These are phyloP conservation scores for Gentiana macrophylla DNA, from an alignment of 257 asterid genomes.

Conservation along the genomic window DNA sequence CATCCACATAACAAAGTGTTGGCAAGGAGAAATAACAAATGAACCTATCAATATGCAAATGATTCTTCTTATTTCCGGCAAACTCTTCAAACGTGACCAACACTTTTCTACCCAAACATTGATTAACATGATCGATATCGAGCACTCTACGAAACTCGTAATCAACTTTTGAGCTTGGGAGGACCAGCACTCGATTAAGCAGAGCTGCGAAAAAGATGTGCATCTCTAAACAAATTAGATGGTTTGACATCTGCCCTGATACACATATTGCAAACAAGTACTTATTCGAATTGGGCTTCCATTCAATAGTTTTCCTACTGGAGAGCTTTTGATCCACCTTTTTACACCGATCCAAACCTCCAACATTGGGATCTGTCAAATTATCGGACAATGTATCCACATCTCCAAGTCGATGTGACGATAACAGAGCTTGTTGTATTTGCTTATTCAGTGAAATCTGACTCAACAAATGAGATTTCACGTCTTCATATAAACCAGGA, in stretches of 20 bases:
- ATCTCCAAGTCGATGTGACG: slow-evolving; percentile 45
- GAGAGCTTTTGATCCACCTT: slow-evolving; percentile 58
- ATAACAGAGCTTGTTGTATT: slow-evolving; percentile 59
- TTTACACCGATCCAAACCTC: slow-evolving; percentile 43
- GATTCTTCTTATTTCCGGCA: slow-evolving; percentile 45
- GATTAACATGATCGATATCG: slow-evolving; percentile 75
- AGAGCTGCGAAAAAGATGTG: slow-evolving; percentile 92
- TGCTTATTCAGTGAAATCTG: slow-evolving; percentile 68
- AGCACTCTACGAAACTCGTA: slow-evolving; percentile 62
- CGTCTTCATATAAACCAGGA: slow-evolving; percentile 27
- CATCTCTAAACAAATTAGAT: slow-evolving; percentile 90
- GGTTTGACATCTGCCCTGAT: slow-evolving; percentile 97
- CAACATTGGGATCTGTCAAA: slow-evolving; percentile 32
- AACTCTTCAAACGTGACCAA: slow-evolving; percentile 86
- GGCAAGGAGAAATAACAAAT: slow-evolving; percentile 86
- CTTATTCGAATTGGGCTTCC: slow-evolving; percentile 76
- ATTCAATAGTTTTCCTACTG: slow-evolving; percentile 57
- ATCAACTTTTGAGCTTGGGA: slow-evolving; percentile 86
- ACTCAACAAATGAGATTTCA: slow-evolving; percentile 43
- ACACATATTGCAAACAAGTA: slow-evolving; percentile 77
- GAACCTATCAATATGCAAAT: slow-evolving; percentile 59
- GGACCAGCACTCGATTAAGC: slow-evolving; percentile 66
- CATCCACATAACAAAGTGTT: slow-evolving; percentile 78
- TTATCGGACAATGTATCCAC: slow-evolving; percentile 26
- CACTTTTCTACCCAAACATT: slow-evolving; percentile 72